phyloP scores from a whole-genome alignment of 495 filamentous ascomycete species.

The Hyaloscypha hepaticicola region DNA sequence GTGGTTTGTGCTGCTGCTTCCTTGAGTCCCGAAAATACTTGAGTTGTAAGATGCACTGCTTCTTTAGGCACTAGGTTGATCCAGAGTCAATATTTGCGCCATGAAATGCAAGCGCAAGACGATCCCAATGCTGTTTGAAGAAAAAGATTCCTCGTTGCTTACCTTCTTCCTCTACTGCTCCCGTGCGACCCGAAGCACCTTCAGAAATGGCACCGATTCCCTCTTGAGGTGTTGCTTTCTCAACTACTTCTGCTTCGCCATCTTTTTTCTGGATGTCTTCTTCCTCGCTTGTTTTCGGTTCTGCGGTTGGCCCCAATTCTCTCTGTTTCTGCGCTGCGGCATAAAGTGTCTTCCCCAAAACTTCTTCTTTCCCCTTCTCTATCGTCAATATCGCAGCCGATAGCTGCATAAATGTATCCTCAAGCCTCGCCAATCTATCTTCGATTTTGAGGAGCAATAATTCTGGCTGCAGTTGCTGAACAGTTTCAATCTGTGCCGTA shows the following conservation, averaged over 20 bases:
- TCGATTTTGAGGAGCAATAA: slow-evolving; percentile 4
- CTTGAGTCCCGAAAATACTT: neutral
- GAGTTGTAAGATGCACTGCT: neutral
- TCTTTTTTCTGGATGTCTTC: neutral
- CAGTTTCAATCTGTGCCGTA: neutral
- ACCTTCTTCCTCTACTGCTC: neutral
- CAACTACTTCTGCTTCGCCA: neutral
- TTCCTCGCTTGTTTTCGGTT: too few species aligned
- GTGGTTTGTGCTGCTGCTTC: neutral
- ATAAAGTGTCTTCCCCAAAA: neutral
- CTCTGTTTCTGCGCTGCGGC: neutral
- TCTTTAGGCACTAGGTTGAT: neutral
- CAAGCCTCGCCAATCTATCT: neutral
- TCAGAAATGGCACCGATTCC: neutral
- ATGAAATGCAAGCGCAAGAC: too few species aligned
- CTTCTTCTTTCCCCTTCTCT: neutral
- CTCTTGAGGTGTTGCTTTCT: neutral
- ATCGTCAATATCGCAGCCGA: neutral
- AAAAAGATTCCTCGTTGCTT: neutral
- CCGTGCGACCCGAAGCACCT: neutral
- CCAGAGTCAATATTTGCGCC: neutral
- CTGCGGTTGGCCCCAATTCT: neutral
- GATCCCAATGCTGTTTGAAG: too few species aligned
- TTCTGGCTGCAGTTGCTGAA: neutral
- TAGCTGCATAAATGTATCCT: neutral